Evolutionary conservation across 768 basidiomycete genomes (phyloP).

Genomic region (Suillus subluteus): DNA sequence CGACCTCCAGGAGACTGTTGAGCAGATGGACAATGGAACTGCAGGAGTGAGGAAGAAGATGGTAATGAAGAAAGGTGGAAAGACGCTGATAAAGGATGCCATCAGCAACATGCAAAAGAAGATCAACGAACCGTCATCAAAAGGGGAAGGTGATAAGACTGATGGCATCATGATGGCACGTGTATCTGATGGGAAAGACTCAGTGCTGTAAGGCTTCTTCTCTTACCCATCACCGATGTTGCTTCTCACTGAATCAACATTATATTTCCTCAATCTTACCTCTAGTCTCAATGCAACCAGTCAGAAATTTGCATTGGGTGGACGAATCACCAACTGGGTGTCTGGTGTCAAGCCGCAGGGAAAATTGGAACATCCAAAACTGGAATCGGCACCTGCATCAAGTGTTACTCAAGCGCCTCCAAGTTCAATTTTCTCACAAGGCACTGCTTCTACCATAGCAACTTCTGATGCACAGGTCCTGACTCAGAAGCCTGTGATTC

Average conservation of each 20-base stretch:
- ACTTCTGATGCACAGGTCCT: neutral
- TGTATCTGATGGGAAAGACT: conserved; percentile 5
- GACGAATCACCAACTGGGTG: too few species aligned
- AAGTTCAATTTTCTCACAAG: neutral
- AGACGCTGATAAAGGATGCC: too few species aligned
- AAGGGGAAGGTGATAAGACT: neutral
- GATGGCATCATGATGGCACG: neutral
- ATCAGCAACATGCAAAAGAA: too few species aligned
- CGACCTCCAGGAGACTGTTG: too few species aligned
- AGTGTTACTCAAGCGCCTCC: neutral
- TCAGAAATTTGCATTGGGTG: too few species aligned
- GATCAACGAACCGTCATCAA: too few species aligned
- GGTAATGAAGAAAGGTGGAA: too few species aligned
- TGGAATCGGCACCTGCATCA: neutral
- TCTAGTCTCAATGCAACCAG: neutral
- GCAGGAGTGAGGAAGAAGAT: too few species aligned
- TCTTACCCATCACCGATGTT: conserved; percentile 7
- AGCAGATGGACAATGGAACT: too few species aligned
- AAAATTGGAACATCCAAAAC: too few species aligned
- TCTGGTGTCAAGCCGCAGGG: too few species aligned
- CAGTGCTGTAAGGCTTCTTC: neutral
- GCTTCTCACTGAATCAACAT: conserved; percentile 9
- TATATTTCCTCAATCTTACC: conserved; percentile 12
- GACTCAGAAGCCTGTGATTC: neutral
- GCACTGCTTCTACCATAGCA: neutral